Conservation (phyloP, 768 basidiomycete species). For the Phallus indusiatus region DNA sequence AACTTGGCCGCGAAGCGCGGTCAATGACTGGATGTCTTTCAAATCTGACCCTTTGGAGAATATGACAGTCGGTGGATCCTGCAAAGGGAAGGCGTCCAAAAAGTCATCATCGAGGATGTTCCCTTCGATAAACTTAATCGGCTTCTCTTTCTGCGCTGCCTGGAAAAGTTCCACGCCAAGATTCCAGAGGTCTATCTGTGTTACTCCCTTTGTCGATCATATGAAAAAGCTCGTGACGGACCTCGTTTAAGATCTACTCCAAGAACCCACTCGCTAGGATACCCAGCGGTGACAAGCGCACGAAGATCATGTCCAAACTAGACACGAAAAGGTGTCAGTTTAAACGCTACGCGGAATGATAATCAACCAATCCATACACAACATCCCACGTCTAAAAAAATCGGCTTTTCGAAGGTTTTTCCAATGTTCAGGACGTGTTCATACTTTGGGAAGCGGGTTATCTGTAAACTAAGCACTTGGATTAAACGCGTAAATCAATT, state of each 20-base stretch:
- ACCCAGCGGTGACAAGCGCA: constrained; percentile 8
- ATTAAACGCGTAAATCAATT: not conserved
- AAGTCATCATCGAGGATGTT: constrained; percentile 6
- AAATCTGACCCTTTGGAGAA: not conserved
- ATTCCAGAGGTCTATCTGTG: constrained; percentile 6
- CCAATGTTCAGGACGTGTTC: not conserved
- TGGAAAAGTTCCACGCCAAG: constrained; percentile 8
- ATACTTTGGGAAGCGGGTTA: not conserved
- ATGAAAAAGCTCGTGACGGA: not conserved
- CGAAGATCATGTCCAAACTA: constrained; percentile 11
- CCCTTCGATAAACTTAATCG: constrained; percentile 8
- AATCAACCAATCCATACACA: not conserved
- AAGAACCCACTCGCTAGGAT: constrained; percentile 5
- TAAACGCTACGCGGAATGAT: not conserved
- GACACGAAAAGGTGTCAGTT: not conserved
- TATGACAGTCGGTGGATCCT: not conserved
- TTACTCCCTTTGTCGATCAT: no score
- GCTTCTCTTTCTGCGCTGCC: not conserved
- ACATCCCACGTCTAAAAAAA: not conserved
- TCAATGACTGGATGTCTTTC: not conserved
- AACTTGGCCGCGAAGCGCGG: not conserved
- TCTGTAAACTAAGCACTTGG: not conserved
- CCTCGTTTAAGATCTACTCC: constrained; percentile 7
- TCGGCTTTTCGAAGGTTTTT: not conserved
- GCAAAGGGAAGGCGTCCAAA: not conserved